Evolutionary conservation across 805 yeast genomes (phyloP).

Genomic region (Kazachstania bromeliacearum): DNA sequence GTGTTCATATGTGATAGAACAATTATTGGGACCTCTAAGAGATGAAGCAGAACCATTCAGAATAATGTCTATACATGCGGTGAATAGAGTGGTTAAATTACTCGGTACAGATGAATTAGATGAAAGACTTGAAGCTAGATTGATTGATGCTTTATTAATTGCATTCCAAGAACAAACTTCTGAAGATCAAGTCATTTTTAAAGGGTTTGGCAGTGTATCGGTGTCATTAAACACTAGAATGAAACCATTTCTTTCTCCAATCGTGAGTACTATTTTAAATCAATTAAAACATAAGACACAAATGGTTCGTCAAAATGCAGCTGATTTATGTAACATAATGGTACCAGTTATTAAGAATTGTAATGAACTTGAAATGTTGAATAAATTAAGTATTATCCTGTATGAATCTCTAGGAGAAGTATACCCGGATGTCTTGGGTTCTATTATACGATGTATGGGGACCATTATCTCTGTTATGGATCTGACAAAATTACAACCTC

Average conservation of each 20-base stretch:
- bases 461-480: slow-evolving; percentile 55
- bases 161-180: slow-evolving; percentile 73
- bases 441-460: slow-evolving; percentile 63
- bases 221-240: slow-evolving; percentile 53
- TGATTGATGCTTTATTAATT: slow-evolving; percentile 71
- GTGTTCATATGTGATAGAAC: slow-evolving; percentile 46
- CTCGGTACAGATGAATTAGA: slow-evolving; percentile 53
- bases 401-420: slow-evolving; percentile 92
- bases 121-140: slow-evolving; percentile 49
- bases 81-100: slow-evolving; percentile 42
- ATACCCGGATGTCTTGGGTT: slow-evolving; percentile 87
- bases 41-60: slow-evolving; percentile 80
- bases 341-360: slow-evolving; percentile 61
- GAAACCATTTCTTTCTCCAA: slow-evolving; percentile 62
- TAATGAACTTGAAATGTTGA: slow-evolving; percentile 51
- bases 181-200: slow-evolving; percentile 46
- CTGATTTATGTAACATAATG: slow-evolving; percentile 59
- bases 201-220: slow-evolving; percentile 56
- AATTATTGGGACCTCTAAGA: slow-evolving; percentile 49
- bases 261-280: slow-evolving; percentile 62
- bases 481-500: slow-evolving; percentile 60
- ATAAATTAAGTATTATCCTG: slow-evolving; percentile 62
- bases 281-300: slow-evolving; percentile 64
- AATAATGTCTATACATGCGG: slow-evolving; percentile 66
- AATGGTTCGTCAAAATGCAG: slow-evolving; percentile 72